These are phyloP conservation scores for Raphanus sativus DNA, from an alignment of 345 rosid species.

Conservation along the genomic window DNA sequence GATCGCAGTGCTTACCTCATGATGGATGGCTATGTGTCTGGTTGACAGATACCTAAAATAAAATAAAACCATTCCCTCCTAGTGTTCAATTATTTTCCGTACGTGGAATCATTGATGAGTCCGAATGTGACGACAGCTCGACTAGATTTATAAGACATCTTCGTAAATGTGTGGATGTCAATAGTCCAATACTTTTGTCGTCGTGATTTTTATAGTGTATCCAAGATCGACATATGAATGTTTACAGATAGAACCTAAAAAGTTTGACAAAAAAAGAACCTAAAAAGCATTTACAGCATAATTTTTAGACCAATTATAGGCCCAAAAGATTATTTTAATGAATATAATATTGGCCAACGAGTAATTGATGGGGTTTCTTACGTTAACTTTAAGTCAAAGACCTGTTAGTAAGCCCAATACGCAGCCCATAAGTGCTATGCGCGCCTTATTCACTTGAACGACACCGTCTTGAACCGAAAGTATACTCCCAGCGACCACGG, in stretches of 20 bases:
- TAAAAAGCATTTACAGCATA: no score
- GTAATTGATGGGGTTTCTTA: no score
- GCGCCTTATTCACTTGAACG: background rate
- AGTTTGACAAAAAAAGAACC: no score
- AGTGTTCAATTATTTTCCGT: background rate
- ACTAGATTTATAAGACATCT: background rate
- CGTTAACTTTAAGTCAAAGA: no score
- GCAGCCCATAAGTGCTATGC: slow-evolving; percentile 25
- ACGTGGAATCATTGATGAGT: background rate
- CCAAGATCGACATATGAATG: background rate
- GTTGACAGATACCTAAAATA: background rate
- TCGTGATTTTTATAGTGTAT: background rate
- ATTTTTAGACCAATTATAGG: no score
- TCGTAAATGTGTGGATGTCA: background rate
- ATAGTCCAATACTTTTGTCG: background rate
- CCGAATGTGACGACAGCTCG: background rate
- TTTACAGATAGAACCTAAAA: background rate
- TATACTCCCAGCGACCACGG: background rate
- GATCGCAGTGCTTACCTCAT: background rate
- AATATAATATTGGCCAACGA: no score
- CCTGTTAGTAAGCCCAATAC: slow-evolving; percentile 3
- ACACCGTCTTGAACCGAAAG: background rate
- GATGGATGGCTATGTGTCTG: slow-evolving; percentile 4
- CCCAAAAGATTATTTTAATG: no score
- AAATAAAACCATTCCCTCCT: background rate